Conservation (phyloP, 257 asterid species). For the Craterostigma plantagineum region DNA sequence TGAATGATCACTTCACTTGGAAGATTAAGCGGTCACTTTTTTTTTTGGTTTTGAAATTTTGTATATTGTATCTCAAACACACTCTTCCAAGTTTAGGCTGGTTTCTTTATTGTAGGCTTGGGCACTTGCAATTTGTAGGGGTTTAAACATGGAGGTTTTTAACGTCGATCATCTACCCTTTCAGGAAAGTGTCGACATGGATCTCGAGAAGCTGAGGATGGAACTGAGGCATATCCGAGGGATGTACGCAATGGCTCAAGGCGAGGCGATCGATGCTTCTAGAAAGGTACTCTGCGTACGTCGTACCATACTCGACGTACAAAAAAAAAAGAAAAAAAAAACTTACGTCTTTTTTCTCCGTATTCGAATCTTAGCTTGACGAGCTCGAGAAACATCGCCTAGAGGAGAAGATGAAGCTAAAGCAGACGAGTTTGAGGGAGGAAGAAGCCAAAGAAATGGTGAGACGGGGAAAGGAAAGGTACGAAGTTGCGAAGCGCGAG, state of each 20-base stretch:
- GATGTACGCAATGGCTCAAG: conserved; percentile 72
- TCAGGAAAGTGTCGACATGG: conserved; percentile 45
- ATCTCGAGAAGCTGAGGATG: conserved; percentile 67
- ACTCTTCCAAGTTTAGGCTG: too few species aligned
- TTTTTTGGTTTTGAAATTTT: too few species aligned
- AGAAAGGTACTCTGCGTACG: conserved; percentile 34
- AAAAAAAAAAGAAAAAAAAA: too few species aligned
- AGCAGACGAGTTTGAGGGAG: conserved; percentile 38
- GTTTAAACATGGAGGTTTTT: too few species aligned
- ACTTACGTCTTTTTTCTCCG: too few species aligned
- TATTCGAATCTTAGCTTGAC: conserved; percentile 25
- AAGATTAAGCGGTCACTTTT: too few species aligned
- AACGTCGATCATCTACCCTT: too few species aligned
- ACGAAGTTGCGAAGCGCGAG: conserved; percentile 43
- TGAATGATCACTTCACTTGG: too few species aligned
- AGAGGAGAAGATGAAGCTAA: conserved; percentile 52
- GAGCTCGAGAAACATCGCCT: conserved; percentile 43
- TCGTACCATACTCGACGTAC: too few species aligned
- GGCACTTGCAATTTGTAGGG: too few species aligned
- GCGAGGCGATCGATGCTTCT: conserved; percentile 63
- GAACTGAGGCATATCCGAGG: conserved; percentile 69
- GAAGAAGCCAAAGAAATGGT: conserved; percentile 64
- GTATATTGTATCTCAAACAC: too few species aligned
- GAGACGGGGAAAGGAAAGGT: conserved; percentile 36
- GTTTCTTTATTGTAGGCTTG: too few species aligned